phyloP scores from a whole-genome alignment of 2,329 filamentous ascomycete species.

The Aspergillus novoparasiticus region DNA sequence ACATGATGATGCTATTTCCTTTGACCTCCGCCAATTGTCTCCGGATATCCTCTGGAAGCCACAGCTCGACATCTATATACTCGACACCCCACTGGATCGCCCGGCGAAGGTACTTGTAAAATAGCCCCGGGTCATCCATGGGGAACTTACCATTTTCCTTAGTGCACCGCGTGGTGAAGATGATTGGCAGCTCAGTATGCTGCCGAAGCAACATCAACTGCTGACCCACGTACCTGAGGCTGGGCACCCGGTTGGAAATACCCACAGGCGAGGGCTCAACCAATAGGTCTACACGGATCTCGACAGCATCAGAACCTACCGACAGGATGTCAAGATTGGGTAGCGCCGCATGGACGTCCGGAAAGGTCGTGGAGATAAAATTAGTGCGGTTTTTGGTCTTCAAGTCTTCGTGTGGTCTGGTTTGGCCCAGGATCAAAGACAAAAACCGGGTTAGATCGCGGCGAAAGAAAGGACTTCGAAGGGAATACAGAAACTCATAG shows the following conservation, averaged over 20 bases:
- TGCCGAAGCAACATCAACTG: slow-evolving; percentile 84
- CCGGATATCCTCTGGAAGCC: slow-evolving; percentile 78
- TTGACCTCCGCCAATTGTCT: slow-evolving; percentile 67
- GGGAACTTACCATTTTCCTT: slow-evolving; percentile 82
- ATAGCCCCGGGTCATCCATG: slow-evolving; percentile 75
- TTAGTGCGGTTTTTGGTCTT: slow-evolving; percentile 73
- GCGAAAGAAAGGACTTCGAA: slow-evolving; percentile 66
- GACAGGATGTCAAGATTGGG: slow-evolving; percentile 86
- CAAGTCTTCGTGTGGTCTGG: slow-evolving; percentile 74
- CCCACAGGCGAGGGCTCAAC: slow-evolving; percentile 69
- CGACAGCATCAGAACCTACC: slow-evolving; percentile 82
- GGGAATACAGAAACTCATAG: slow-evolving; percentile 84
- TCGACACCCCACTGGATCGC: slow-evolving; percentile 89
- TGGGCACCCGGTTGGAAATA: slow-evolving; percentile 66
- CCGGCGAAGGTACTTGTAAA: slow-evolving; percentile 76
- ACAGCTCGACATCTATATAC: slow-evolving; percentile 86
- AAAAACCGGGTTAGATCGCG: slow-evolving; percentile 78
- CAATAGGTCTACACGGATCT: slow-evolving; percentile 80
- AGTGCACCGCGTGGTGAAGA: slow-evolving; percentile 82
- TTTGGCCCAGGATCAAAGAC: slow-evolving; percentile 77
- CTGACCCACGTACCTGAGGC: slow-evolving; percentile 80
- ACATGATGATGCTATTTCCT: slow-evolving; percentile 82
- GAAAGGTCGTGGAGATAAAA: slow-evolving; percentile 85
- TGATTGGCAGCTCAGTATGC: slow-evolving; percentile 84
- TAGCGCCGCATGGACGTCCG: slow-evolving; percentile 78